Conservation (phyloP, 495 filamentous ascomycete species). For the Thermothielavioides terrestris region DNA sequence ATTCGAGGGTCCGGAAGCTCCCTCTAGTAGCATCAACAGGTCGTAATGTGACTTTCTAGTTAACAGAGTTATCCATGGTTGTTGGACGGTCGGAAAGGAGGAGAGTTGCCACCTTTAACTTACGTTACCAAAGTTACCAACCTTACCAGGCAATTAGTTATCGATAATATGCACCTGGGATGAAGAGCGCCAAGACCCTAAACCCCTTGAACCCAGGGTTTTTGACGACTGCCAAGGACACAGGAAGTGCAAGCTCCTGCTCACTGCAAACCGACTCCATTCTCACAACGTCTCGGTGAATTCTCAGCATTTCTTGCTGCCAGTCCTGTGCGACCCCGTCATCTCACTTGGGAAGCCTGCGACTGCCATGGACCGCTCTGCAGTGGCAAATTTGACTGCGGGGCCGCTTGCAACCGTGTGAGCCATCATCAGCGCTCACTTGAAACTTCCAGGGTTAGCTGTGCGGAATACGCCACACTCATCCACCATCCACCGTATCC, state of each 20-base stretch:
- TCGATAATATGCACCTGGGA: no score
- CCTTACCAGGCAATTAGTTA: no score
- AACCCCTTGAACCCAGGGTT: neutral
- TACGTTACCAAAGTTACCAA: no score
- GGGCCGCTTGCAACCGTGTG: constrained; percentile 1
- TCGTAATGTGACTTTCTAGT: no score
- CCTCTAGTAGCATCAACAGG: neutral
- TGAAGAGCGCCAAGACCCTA: neutral
- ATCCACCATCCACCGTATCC: neutral
- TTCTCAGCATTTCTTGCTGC: neutral
- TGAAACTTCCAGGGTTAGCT: no score
- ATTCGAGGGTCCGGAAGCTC: no score
- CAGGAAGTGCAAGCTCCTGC: neutral
- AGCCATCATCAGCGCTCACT: neutral
- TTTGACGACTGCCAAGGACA: constrained; percentile 3
- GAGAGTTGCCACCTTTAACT: no score
- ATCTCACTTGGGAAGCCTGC: neutral
- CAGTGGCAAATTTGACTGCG: neutral
- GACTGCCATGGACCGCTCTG: constrained; percentile 10
- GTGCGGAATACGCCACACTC: no score
- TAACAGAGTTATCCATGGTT: no score
- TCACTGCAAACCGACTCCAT: neutral
- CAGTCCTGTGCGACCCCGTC: neutral
- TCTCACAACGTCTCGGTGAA: neutral
- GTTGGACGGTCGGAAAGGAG: no score